These are phyloP conservation scores for Phylloporus scabripes DNA, from an alignment of 768 basidiomycete species.

Conservation along the genomic window DNA sequence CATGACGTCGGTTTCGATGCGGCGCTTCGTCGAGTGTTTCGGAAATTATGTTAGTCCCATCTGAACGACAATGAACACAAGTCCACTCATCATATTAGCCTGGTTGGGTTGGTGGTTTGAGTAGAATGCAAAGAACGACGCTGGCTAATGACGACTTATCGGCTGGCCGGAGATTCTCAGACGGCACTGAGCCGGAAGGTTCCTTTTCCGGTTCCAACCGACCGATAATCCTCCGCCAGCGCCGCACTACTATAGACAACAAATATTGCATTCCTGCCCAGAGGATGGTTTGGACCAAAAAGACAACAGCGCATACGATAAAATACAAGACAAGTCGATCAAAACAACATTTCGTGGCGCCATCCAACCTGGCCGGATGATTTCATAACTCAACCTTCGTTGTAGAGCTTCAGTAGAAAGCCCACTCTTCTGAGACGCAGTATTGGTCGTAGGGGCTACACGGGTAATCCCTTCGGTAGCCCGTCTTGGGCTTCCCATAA, in stretches of 20 bases:
- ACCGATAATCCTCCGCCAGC: not conserved
- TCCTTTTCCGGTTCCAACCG: conserved; percentile 19
- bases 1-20: conserved; percentile 99
- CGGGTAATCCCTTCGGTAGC: conserved; percentile 41
- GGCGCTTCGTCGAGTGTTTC: conserved; percentile 78
- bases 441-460: conserved; percentile 58
- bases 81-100: conserved; percentile 57
- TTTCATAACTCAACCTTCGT: not conserved
- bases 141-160: conserved; percentile 15
- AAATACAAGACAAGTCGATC: conserved; percentile 20
- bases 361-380: not conserved
- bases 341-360: conserved; percentile 6
- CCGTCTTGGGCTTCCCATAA: conserved; percentile 25
- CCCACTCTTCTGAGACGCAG: conserved; percentile 71
- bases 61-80: conserved; percentile 16
- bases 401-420: conserved; percentile 34
- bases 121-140: conserved; percentile 7
- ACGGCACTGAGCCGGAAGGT: conserved; percentile 10
- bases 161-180: conserved; percentile 5
- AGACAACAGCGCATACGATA: conserved; percentile 5
- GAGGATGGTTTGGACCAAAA: conserved; percentile 5
- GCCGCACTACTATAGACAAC: not conserved
- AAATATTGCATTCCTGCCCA: conserved; percentile 13
- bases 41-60: conserved; percentile 25
- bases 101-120: conserved; percentile 11